Base-by-base conservation (phyloP, 306 rosid species). In the Quercus dentata region DNA sequence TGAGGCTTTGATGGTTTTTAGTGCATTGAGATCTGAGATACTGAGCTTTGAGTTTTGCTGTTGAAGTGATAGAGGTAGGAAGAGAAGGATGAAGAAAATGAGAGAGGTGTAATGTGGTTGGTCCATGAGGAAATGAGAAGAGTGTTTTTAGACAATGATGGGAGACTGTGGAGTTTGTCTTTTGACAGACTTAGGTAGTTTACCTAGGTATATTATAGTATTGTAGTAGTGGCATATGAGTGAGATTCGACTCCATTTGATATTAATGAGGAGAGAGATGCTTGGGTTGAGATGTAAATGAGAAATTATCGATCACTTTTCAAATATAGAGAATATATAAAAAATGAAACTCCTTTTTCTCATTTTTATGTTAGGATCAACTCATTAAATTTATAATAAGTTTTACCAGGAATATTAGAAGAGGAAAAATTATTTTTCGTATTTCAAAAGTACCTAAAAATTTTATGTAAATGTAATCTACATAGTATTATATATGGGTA, bases 11-110 rank as follows among this genome's bases (percentile, higher is more conserved):
- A 92, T 79, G 70, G 87, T 65, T n/a, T 80, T 67, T 2, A 92
- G 94, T 17, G 92, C 94, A n/a, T 72, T 69, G 71, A 92, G 84
- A 82, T 92, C 97, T 46, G 18, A 28, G 38, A 84, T 30, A 61
- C 76, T 27, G 17, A 90, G 74, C 15, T 67, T 81, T 20, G 71
- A 56, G 5, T n/a, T 28, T 54, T 21, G 70, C 1, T 28, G 77
- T 54, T 82, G 87, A 17, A 30, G 30, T 7, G 88, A 83, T 6
- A 52, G 15, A 31, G 83, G 87, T 5, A 25, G 35, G 0, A 71
- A 0, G 61, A 86, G 54, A 28, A 41, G 67, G 0, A 80, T 31
- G 4, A 70, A 38, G 20, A 80, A 76, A 4, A 76, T 38, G 27
- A 49, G 57, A 27, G 33, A 57, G 76, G 41, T 59, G 27, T 33